Evolutionary conservation across 805 yeast genomes (phyloP).

Genomic region (Candida patagonica): DNA sequence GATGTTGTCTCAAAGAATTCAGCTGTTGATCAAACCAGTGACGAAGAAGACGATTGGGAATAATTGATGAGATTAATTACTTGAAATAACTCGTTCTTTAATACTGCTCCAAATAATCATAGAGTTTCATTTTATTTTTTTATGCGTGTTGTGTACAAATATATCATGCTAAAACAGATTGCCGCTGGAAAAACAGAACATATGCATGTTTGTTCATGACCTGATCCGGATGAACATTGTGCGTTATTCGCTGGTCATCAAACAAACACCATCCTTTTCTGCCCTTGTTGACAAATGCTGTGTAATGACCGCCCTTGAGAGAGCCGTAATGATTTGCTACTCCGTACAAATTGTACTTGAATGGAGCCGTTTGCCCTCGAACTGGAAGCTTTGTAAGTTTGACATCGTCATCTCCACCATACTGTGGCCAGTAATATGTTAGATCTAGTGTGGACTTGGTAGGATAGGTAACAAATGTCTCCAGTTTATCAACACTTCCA

Average conservation of each 20-base stretch:
- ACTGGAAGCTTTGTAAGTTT: conserved; percentile 42
- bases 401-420: conserved; percentile 34
- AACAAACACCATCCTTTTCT: conserved; percentile 67
- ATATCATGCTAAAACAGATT: conserved; percentile 5
- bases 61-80: conserved; percentile 24
- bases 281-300: conserved; percentile 66
- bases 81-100: too few species aligned
- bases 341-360: conserved; percentile 64
- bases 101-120: too few species aligned
- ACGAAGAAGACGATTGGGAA: conserved; percentile 54
- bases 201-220: conserved; percentile 72
- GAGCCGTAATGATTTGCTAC: conserved; percentile 83
- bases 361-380: conserved; percentile 74
- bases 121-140: too few species aligned
- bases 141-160: too few species aligned
- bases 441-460: conserved; percentile 43
- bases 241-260: conserved; percentile 67
- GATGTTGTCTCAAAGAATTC: conserved; percentile 32
- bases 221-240: conserved; percentile 38
- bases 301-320: conserved; percentile 81
- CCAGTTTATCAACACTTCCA: conserved; percentile 40
- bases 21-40: conserved; percentile 24
- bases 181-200: conserved; percentile 65
- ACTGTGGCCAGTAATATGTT: conserved; percentile 63
- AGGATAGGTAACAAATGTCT: conserved; percentile 62